phyloP scores from a whole-genome alignment of 179 eudicot species.

The Corrigiola litoralis region DNA sequence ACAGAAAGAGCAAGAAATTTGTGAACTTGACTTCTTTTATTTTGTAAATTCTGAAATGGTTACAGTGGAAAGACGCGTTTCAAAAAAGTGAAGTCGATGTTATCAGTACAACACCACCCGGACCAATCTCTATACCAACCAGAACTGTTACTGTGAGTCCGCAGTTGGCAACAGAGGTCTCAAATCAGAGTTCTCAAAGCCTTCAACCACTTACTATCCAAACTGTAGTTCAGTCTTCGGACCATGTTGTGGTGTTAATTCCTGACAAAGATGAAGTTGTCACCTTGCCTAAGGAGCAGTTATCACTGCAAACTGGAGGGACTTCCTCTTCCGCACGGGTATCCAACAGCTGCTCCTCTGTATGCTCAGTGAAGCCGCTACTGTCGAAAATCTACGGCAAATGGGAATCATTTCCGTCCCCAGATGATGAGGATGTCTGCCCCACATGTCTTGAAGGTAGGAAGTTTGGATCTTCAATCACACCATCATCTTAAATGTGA shows the following conservation, averaged over 20 bases:
- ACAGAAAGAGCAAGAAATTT: background rate
- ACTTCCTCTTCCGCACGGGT: background rate
- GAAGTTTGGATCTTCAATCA: background rate
- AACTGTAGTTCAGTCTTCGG: background rate
- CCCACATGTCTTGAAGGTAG: constrained; percentile 35
- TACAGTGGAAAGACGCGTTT: background rate
- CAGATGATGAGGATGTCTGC: constrained; percentile 25
- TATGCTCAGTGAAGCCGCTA: background rate
- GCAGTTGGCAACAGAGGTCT: background rate
- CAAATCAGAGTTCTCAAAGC: background rate
- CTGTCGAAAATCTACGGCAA: background rate
- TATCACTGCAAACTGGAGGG: background rate
- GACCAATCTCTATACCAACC: background rate
- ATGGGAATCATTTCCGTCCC: background rate
- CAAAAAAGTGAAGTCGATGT: background rate
- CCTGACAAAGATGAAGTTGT: background rate
- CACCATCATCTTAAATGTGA: no score
- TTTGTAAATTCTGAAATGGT: background rate
- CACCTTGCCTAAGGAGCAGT: background rate
- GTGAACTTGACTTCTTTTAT: background rate
- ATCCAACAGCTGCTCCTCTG: background rate
- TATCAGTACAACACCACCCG: background rate
- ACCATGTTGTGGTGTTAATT: background rate
- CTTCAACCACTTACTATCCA: background rate
- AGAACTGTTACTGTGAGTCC: background rate